A percentile compares a stretch with the other conserved stretches of the same genome.
These are phyloP conservation scores for Elsinoe arachidis DNA, from an alignment of 2,329 filamentous ascomycete genomes.

Conservation along the genomic window DNA sequence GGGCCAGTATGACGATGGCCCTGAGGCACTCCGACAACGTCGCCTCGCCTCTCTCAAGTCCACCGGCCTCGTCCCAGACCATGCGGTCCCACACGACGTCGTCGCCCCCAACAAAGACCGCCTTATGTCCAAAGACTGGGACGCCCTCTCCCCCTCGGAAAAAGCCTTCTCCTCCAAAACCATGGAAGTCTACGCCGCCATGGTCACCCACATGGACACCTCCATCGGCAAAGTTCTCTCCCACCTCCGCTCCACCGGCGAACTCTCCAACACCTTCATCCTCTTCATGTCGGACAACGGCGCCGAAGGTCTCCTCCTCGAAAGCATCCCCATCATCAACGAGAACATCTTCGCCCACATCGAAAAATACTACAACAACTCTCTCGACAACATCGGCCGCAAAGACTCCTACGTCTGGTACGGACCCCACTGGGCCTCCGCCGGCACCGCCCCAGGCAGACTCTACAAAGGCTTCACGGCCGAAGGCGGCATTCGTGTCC, in stretches of 20 bases:
- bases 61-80: constrained; percentile 20
- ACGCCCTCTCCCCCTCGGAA: constrained; percentile 26
- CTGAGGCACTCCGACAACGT: constrained; percentile 20
- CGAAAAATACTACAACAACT: constrained; percentile 32
- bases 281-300: constrained; percentile 34
- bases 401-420: constrained; percentile 32
- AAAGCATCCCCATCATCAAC: constrained; percentile 25
- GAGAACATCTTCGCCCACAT: constrained; percentile 26
- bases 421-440: constrained; percentile 26
- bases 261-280: constrained; percentile 32
- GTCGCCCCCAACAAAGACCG: constrained; percentile 19
- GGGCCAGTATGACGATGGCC: constrained; percentile 24
- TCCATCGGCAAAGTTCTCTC: constrained; percentile 28
- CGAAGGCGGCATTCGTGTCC: constrained; percentile 30
- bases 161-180: constrained; percentile 32
- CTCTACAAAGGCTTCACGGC: constrained; percentile 20
- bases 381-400: constrained; percentile 29
- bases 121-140: constrained; percentile 18
- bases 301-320: constrained; percentile 29
- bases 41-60: constrained; percentile 21
- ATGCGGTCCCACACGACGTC: constrained; percentile 21
- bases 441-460: constrained; percentile 20
- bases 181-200: constrained; percentile 32
- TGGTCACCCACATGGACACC: constrained; percentile 29
- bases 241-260: constrained; percentile 24